phyloP scores from a whole-genome alignment of 306 rosid genomes.

The Lathyrus tuberosus region DNA sequence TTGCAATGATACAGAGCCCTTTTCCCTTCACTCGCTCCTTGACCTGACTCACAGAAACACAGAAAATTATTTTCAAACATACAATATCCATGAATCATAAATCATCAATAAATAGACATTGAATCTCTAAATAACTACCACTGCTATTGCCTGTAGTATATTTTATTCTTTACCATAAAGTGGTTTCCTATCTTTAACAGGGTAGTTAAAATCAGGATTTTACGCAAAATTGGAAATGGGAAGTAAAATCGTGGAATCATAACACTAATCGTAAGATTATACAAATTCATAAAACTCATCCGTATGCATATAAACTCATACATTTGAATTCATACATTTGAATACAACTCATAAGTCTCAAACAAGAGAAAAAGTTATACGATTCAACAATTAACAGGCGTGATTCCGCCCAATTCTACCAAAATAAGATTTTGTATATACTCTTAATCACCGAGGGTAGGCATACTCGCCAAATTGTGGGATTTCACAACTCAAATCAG shows the following conservation, averaged over 20 bases:
- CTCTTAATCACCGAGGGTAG: too few relatives aligned
- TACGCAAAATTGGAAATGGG: too few relatives aligned
- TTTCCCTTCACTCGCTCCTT: slow-evolving; percentile 82
- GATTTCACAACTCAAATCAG: slow-evolving; percentile 6
- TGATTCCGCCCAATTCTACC: too few relatives aligned
- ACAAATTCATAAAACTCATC: too few relatives aligned
- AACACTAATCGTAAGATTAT: too few relatives aligned
- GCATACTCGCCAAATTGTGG: background rate
- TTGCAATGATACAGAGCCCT: slow-evolving; percentile 94
- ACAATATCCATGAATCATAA: slow-evolving; percentile 23
- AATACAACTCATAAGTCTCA: too few relatives aligned
- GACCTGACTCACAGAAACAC: slow-evolving; percentile 59
- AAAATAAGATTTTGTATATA: too few relatives aligned
- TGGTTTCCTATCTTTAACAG: background rate
- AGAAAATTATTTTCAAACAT: slow-evolving; percentile 20
- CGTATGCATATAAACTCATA: too few relatives aligned
- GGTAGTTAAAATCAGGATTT: background rate
- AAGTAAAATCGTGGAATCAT: too few relatives aligned
- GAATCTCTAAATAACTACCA: slow-evolving; percentile 28
- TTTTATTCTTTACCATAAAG: background rate
- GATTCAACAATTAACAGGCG: background rate
- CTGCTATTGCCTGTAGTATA: background rate
- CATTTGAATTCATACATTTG: too few relatives aligned
- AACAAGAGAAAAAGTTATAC: too few relatives aligned
- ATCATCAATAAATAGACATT: slow-evolving; percentile 7